Percentiles rank a stretch among this genome's conserved stretches.
These are phyloP conservation scores for Ophiocordyceps australis DNA, from an alignment of 2,329 filamentous ascomycete species.

Conservation along the genomic window DNA sequence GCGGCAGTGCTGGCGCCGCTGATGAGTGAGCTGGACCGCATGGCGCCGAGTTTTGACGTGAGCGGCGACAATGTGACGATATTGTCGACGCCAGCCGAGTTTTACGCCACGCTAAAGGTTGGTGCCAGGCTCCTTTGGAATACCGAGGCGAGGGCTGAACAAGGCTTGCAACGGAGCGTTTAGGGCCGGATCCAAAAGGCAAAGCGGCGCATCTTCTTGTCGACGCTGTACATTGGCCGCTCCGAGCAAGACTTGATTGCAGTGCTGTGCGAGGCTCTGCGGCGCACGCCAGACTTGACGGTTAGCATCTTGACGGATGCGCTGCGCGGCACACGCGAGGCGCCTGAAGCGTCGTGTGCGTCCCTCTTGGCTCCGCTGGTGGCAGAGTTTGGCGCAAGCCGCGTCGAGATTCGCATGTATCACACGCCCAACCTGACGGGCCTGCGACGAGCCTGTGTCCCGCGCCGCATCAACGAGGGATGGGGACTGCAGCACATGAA, in stretches of 20 bases:
- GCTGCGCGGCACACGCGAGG: constrained; percentile 78
- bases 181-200: constrained; percentile 69
- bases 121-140: background rate
- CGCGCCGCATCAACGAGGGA: constrained; percentile 86
- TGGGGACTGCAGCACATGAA: constrained; percentile 99
- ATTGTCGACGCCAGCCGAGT: constrained; percentile 64
- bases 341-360: constrained; percentile 69
- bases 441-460: constrained; percentile 64
- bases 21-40: constrained; percentile 59
- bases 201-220: constrained; percentile 67
- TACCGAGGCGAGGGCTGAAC: constrained; percentile 1
- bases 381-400: constrained; percentile 60
- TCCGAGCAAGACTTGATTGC: constrained; percentile 77
- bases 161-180: constrained; percentile 1
- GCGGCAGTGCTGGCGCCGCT: constrained; percentile 32
- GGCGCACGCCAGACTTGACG: constrained; percentile 54
- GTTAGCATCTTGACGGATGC: constrained; percentile 86
- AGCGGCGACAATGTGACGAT: constrained; percentile 65
- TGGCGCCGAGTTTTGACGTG: constrained; percentile 83
- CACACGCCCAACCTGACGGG: constrained; percentile 94
- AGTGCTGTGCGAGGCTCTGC: constrained; percentile 58
- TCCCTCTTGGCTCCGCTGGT: constrained; percentile 77
- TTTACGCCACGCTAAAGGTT: constrained; percentile 84
- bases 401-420: constrained; percentile 92
- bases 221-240: constrained; percentile 94